Evolutionary conservation across 305 asterid genomes (phyloP).

Genomic region (Euphrasia arctica): DNA sequence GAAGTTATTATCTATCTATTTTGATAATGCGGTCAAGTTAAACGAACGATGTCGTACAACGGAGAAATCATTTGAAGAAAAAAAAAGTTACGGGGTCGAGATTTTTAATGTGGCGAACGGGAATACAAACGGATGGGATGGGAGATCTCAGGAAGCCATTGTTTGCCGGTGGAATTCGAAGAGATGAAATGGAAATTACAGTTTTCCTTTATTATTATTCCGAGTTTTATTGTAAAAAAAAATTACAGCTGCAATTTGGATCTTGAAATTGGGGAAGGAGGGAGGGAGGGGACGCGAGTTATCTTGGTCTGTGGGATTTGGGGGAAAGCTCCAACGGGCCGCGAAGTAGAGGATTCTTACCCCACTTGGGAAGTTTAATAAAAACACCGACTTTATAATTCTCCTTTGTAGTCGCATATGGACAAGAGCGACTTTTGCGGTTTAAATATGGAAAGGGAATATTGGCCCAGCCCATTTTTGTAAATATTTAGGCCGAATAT

Average conservation of each 20-base stretch:
- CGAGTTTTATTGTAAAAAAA: not conserved
- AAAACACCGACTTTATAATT: not conserved
- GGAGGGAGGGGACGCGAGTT: constrained; percentile 13
- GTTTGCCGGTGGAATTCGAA: constrained; percentile 7
- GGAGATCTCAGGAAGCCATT: constrained; percentile 43
- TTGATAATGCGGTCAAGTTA: constrained; percentile 36
- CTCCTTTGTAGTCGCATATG: constrained; percentile 16
- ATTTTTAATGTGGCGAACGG: not conserved
- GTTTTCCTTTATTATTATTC: not conserved
- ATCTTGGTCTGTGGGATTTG: constrained; percentile 30
- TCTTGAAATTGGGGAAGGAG: constrained; percentile 32
- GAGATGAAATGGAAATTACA: constrained; percentile 10
- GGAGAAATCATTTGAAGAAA: constrained; percentile 21
- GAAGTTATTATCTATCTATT: constrained; percentile 14
- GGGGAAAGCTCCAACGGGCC: constrained; percentile 27
- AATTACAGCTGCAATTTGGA: constrained; percentile 37
- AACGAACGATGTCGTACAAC: constrained; percentile 22
- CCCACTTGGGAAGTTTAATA: constrained; percentile 4
- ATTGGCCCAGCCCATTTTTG: not conserved
- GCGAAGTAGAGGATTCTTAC: constrained; percentile 42
- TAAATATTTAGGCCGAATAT: too few relatives aligned
- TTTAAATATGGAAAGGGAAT: not conserved
- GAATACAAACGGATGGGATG: not conserved
- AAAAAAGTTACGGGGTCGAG: not conserved
- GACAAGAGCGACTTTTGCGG: constrained; percentile 16